Evolutionary conservation across 306 rosid genomes (phyloP).

Genomic region (Dryas drummondii): DNA sequence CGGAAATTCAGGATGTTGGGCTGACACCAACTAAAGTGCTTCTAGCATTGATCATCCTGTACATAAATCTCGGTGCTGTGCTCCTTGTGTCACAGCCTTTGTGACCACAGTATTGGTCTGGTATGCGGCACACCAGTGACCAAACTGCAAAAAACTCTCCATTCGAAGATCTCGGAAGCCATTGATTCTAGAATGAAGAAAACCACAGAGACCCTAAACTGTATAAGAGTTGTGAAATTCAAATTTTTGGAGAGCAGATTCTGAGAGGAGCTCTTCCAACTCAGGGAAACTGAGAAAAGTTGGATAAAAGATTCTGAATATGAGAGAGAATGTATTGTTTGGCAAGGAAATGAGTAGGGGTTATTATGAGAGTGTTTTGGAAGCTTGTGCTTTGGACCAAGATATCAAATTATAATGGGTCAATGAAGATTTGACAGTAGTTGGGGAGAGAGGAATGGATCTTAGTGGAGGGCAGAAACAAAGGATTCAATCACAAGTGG

Average conservation of each 20-base stretch:
- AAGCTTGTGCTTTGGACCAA: conserved; percentile 73
- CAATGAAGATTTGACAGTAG: conserved; percentile 61
- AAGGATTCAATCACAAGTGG: conserved; percentile 60
- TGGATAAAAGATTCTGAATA: conserved; percentile 51
- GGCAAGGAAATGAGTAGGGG: conserved; percentile 61
- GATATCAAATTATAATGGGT: conserved; percentile 64
- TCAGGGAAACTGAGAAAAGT: conserved; percentile 40
- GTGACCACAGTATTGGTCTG: conserved; percentile 45
- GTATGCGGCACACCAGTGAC: conserved; percentile 51
- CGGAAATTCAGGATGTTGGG: conserved; percentile 49
- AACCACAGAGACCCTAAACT: conserved; percentile 57
- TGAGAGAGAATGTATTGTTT: conserved; percentile 71
- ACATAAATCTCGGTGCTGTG: conserved; percentile 47
- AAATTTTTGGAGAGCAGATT: conserved; percentile 56
- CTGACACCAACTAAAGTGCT: conserved; percentile 32
- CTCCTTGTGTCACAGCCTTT: conserved; percentile 41
- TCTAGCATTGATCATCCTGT: conserved; percentile 43
- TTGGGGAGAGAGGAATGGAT: conserved; percentile 91
- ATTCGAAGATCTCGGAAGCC: conserved; percentile 50
- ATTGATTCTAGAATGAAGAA: conserved; percentile 57
- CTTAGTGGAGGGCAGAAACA: conserved; percentile 98
- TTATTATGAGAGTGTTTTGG: conserved; percentile 50
- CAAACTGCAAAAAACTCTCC: conserved; percentile 42
- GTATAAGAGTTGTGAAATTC: conserved; percentile 64
- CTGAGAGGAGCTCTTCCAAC: conserved; percentile 34